phyloP scores from a whole-genome alignment of 2,329 filamentous ascomycete species.

The Annulohypoxylon truncatum region DNA sequence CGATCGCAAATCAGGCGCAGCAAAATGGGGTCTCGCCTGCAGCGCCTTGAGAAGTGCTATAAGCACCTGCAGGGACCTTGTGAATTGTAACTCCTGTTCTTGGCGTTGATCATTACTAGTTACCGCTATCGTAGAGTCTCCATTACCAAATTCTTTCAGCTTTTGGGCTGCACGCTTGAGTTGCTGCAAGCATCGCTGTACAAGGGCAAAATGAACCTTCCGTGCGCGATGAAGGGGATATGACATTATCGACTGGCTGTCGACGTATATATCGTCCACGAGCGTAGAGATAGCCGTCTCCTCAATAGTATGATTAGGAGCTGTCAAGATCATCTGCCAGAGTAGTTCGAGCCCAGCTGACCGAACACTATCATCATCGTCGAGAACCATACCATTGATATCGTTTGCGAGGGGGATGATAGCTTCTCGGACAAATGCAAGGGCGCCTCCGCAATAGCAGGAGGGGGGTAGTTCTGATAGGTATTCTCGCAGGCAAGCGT shows the following conservation, averaged over 20 bases:
- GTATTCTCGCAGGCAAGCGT: conserved; percentile 65
- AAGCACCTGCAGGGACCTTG: conserved; percentile 75
- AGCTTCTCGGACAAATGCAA: conserved; percentile 70
- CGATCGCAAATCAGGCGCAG: conserved; percentile 67
- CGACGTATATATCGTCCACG: conserved; percentile 76
- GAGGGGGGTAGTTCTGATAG: conserved; percentile 67
- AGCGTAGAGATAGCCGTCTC: conserved; percentile 75
- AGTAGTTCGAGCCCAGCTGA: conserved; percentile 74
- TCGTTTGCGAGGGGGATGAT: conserved; percentile 62
- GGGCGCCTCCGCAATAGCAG: conserved; percentile 70
- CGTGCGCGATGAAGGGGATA: conserved; percentile 64
- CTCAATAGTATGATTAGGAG: conserved; percentile 73
- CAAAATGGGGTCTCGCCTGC: conserved; percentile 70
- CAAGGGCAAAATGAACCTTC: conserved; percentile 74
- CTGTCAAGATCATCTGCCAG: conserved; percentile 84
- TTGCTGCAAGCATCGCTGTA: conserved; percentile 78
- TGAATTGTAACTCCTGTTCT: conserved; percentile 72
- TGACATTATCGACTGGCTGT: conserved; percentile 62
- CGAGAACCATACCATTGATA: conserved; percentile 58
- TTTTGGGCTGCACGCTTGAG: conserved; percentile 71
- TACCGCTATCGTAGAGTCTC: conserved; percentile 62
- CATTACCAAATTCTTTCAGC: conserved; percentile 63
- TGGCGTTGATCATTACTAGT: conserved; percentile 60
- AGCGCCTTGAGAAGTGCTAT: conserved; percentile 74
- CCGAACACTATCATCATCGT: conserved; percentile 63